Base-by-base conservation (phyloP, 176 grass and related monocot genomes). In the Chloris gayana region DNA sequence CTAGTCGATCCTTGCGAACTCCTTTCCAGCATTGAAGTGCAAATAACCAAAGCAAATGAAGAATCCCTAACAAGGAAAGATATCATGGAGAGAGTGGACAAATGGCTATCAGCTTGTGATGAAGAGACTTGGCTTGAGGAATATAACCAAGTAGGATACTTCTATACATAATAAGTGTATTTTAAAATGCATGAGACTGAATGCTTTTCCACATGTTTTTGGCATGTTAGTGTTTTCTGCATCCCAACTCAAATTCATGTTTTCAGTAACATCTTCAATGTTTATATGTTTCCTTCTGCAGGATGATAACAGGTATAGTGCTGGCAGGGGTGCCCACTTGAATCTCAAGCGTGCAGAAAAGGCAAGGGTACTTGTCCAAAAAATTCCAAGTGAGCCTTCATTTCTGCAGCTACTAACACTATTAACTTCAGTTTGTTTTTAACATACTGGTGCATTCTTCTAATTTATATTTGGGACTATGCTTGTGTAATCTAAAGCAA, bases 61-160 rank as follows among this genome's bases (percentile, higher is more conserved):
- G 92, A 99, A 47, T 89, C 79, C 60, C 21, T 84, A 67, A 88
- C 87, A 30, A 93, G 96, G 78, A 99, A 86, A 95, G 90, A 95
- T 86, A 90, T 99, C 83, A 89, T 87, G 76, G 96, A 95, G 65
- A 84, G 75, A 84, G 76, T 99, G 53, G 88, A 77, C 57, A 95
- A 89, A 88, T 99, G 96, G 96, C 64, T 93, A 68, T 88, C 72
- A 22, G 88, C 90, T 77, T 95, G 86, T 77, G 92, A 95, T 50
- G 96, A 95, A 91, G 96, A 99, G 70, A 91, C 84, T 80, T 99
- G 96, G 96, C 92, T 99, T 79, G 90, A 99, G 88, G 92, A 93
- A 67, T 99, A 99, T 82, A 93, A 91, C 73, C 86, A 91, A 50
- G 96, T 95, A 89, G 13, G 72, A 39, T 75, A 64, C 24, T 64